phyloP scores from a whole-genome alignment of 2,329 filamentous ascomycete genomes.

The Penicillium sp. region DNA sequence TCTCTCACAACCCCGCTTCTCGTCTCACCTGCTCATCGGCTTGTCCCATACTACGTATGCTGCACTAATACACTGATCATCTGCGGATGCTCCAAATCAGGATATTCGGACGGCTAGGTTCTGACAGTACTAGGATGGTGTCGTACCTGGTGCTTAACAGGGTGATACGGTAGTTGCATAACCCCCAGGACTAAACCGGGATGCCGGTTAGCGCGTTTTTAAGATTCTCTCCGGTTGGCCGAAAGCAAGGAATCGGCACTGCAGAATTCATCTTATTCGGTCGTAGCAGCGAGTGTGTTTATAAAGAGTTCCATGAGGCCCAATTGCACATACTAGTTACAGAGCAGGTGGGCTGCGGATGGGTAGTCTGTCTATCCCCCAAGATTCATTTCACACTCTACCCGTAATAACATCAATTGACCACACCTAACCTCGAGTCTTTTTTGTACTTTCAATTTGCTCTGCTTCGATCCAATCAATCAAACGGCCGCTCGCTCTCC shows the following conservation, averaged over 20 bases:
- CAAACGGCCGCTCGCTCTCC: background rate
- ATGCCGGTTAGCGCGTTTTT: background rate
- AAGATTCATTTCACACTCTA: background rate
- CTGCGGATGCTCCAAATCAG: constrained; percentile 11
- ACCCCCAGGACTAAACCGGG: background rate
- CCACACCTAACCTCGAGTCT: background rate
- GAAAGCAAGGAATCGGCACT: background rate
- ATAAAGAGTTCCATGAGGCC: background rate
- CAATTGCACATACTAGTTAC: background rate
- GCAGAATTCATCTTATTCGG: background rate
- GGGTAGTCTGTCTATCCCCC: background rate
- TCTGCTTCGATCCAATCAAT: background rate
- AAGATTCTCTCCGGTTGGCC: background rate
- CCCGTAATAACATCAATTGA: background rate
- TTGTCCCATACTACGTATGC: constrained; percentile 3
- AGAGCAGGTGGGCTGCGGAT: background rate
- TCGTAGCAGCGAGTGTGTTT: background rate
- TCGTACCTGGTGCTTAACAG: background rate
- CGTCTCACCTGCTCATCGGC: constrained; percentile 5
- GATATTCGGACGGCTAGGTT: constrained; percentile 11
- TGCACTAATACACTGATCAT: constrained; percentile 6
- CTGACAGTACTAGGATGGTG: constrained; percentile 16
- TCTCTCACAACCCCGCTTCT: constrained; percentile 4
- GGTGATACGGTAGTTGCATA: constrained; percentile 1
- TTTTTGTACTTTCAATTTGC: background rate